phyloP scores from a whole-genome alignment of 2,329 filamentous ascomycete species.

The Claviceps citrina region DNA sequence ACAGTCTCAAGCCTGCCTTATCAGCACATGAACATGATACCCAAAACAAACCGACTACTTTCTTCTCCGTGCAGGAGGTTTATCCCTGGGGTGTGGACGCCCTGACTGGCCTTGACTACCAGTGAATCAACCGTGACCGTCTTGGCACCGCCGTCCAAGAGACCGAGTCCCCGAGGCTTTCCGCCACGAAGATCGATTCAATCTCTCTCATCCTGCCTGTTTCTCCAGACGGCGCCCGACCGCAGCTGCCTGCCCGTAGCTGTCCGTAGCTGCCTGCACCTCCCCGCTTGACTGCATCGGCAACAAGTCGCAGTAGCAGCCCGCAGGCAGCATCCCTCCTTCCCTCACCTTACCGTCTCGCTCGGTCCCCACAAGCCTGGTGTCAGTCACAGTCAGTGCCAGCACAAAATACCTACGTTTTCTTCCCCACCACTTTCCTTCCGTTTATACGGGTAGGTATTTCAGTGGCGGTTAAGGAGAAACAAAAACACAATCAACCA shows the following conservation, averaged over 20 bases:
- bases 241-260: not conserved
- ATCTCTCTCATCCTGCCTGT: not conserved
- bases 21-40: conserved; percentile 23
- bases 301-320: too few species aligned
- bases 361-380: conserved; percentile 3
- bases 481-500: not conserved
- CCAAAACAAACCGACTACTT: conserved; percentile 20
- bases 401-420: conserved; percentile 3
- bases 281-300: conserved; percentile 1
- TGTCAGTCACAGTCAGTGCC: conserved; percentile 1
- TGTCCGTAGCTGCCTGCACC: not conserved
- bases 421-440: too few species aligned
- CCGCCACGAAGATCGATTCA: not conserved
- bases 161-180: not conserved
- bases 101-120: conserved; percentile 17
- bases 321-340: conserved; percentile 2
- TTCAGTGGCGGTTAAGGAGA: too few species aligned
- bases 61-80: conserved; percentile 27
- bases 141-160: not conserved
- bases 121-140: not conserved
- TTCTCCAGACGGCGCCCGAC: not conserved
- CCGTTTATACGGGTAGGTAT: not conserved
- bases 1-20: not conserved
- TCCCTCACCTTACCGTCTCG: conserved; percentile 1
- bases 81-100: conserved; percentile 23